phyloP scores from a whole-genome alignment of 192 early-diverging fungal genomes.

The Umbelopsis sp. region DNA sequence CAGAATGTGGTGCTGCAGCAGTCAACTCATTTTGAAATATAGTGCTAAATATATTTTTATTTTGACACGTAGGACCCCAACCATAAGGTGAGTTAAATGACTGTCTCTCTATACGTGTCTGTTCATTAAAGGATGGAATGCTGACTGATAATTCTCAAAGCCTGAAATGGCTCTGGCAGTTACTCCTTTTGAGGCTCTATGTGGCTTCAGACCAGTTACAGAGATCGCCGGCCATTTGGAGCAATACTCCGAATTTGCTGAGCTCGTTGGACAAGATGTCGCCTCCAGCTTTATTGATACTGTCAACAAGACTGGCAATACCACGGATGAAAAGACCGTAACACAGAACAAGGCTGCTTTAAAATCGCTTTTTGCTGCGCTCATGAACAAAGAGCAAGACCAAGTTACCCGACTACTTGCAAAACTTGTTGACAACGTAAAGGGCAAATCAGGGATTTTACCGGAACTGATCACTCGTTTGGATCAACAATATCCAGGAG shows the following conservation, averaged over 20 bases:
- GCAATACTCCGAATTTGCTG: constrained; percentile 79
- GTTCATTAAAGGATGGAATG: neutral
- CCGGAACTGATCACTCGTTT: constrained; percentile 67
- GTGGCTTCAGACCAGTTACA: constrained; percentile 84
- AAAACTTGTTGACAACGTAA: constrained; percentile 55
- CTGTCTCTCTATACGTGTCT: neutral
- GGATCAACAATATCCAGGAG: constrained; percentile 79
- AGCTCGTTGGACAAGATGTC: constrained; percentile 62
- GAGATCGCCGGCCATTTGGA: constrained; percentile 72
- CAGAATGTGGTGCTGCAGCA: neutral
- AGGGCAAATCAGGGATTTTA: constrained; percentile 4
- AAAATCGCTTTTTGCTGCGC: constrained; percentile 55
- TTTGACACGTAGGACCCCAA: constrained; percentile 37
- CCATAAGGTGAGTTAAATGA: constrained; percentile 36
- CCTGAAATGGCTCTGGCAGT: constrained; percentile 98
- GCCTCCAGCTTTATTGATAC: constrained; percentile 47
- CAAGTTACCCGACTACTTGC: constrained; percentile 57
- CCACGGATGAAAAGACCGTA: constrained; percentile 36
- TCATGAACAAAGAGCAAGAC: constrained; percentile 58
- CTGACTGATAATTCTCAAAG: constrained; percentile 55
- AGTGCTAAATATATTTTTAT: constrained; percentile 1
- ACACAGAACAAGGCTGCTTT: constrained; percentile 49
- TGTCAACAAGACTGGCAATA: constrained; percentile 39
- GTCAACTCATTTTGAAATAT: neutral
- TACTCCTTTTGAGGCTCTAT: constrained; percentile 93